phyloP scores from a whole-genome alignment of 1,284 basidiomycete species.

The Apiotrichum laibachii region DNA sequence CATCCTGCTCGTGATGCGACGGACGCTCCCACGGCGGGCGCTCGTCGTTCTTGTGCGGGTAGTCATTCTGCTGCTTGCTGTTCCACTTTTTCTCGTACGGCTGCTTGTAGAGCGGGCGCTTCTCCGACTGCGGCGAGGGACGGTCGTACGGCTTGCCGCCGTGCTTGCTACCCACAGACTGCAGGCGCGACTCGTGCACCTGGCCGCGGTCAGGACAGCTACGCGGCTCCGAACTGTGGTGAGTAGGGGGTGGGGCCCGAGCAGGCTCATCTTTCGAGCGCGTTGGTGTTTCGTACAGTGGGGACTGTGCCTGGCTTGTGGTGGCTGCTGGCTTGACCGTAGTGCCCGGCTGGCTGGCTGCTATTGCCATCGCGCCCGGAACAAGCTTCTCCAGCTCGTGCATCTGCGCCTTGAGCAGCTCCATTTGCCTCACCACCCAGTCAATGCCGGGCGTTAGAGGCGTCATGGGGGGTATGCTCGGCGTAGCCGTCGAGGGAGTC shows the following conservation, averaged over 20 bases:
- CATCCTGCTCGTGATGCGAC: too few relatives aligned
- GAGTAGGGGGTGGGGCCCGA: background rate
- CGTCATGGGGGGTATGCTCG: background rate
- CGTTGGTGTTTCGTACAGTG: slow-evolving; percentile 1
- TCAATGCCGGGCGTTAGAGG: background rate
- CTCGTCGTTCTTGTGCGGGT: slow-evolving; percentile 3
- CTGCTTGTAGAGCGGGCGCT: background rate
- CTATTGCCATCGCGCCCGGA: background rate
- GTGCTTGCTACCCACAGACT: background rate
- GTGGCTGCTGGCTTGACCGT: too few relatives aligned
- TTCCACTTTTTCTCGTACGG: background rate
- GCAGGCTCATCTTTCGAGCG: background rate
- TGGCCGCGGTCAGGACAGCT: background rate
- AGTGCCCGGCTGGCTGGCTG: background rate
- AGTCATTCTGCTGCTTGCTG: background rate
- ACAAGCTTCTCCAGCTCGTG: slow-evolving; percentile 18
- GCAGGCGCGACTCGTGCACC: background rate
- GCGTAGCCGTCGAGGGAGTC: background rate
- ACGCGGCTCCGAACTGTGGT: background rate
- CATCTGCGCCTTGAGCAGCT: slow-evolving; percentile 20
- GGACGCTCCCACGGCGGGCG: background rate
- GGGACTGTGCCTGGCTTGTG: background rate
- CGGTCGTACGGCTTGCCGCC: slow-evolving; percentile 3
- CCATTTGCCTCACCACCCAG: slow-evolving; percentile 13
- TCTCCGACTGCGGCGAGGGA: background rate